A percentile compares a stretch with the other conserved stretches of the same genome.
These are phyloP conservation scores for Akebia trifoliata DNA, from an alignment of 164 flowering plant genomes.

Conservation along the genomic window DNA sequence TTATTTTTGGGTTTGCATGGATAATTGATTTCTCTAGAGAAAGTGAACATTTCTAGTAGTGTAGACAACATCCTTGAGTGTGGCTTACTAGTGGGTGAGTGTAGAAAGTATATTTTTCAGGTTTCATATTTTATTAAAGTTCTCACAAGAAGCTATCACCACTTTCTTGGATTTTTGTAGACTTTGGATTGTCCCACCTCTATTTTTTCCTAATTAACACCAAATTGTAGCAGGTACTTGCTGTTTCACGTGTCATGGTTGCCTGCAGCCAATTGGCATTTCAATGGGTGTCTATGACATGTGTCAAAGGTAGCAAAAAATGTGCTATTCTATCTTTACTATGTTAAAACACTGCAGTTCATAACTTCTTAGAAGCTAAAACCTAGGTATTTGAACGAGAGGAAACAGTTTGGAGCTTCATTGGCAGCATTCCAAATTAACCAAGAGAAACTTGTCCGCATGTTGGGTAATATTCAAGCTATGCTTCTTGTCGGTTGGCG, in stretches of 20 bases:
- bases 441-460: constrained; percentile 82
- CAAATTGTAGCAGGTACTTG: constrained; percentile 57
- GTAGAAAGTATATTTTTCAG: no score
- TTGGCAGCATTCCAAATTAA: constrained; percentile 84
- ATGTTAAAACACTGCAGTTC: neutral
- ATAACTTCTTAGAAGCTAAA: neutral
- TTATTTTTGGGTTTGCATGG: no score
- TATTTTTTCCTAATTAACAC: neutral
- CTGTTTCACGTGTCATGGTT: constrained; percentile 93
- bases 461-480: constrained; percentile 86
- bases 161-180: neutral
- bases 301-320: constrained; percentile 72
- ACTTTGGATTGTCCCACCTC: neutral
- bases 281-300: constrained; percentile 91
- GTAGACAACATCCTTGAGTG: no score
- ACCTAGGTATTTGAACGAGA: constrained; percentile 74
- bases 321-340: neutral
- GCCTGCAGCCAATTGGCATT: constrained; percentile 94
- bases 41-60: no score
- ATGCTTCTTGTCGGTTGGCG: constrained; percentile 93
- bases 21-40: no score
- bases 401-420: constrained; percentile 94
- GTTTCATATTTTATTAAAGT: no score
- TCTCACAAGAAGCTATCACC: neutral
- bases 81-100: no score